A percentile compares a stretch with the other conserved stretches of the same genome.
phyloP scores from a whole-genome alignment of 768 basidiomycete genomes.

The Sporobolomyces roseus region DNA sequence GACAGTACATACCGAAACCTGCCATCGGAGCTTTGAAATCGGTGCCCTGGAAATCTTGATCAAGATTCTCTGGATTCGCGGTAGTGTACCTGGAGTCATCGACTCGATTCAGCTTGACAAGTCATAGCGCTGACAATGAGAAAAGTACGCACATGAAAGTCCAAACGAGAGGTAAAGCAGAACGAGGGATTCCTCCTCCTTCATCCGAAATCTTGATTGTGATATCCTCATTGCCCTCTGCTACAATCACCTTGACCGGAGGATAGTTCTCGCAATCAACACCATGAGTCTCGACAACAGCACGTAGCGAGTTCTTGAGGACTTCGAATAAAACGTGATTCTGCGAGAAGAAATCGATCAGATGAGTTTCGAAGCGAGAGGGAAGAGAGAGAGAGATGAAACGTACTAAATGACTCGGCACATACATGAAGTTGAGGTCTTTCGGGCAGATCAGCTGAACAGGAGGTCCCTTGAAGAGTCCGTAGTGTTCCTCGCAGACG shows the following conservation, averaged over 20 bases:
- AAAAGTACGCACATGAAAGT: conserved; percentile 78
- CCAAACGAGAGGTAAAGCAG: conserved; percentile 89
- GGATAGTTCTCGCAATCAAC: conserved; percentile 77
- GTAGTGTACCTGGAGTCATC: conserved; percentile 48
- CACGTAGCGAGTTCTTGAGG: conserved; percentile 93
- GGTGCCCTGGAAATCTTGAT: conserved; percentile 53
- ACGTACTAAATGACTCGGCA: conserved; percentile 76
- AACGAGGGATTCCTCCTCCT: conserved; percentile 85
- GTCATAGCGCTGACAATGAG: not conserved
- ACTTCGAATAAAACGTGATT: conserved; percentile 91
- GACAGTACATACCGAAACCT: conserved; percentile 56
- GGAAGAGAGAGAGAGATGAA: not conserved
- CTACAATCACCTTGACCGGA: conserved; percentile 88
- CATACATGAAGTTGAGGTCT: conserved; percentile 82
- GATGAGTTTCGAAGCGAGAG: not conserved
- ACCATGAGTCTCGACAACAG: conserved; percentile 89
- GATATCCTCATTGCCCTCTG: conserved; percentile 96
- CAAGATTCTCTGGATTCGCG: conserved; percentile 43
- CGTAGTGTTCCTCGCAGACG: conserved; percentile 85
- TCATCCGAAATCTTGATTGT: conserved; percentile 99
- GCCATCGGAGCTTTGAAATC: conserved; percentile 99
- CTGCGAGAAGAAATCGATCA: conserved; percentile 6
- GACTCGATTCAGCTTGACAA: conserved; percentile 44
- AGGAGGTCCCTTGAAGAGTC: conserved; percentile 90
- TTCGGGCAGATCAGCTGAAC: conserved; percentile 92